These are phyloP conservation scores for Astrothelium subdiscretum DNA, from an alignment of 495 filamentous ascomycete species.

Conservation along the genomic window DNA sequence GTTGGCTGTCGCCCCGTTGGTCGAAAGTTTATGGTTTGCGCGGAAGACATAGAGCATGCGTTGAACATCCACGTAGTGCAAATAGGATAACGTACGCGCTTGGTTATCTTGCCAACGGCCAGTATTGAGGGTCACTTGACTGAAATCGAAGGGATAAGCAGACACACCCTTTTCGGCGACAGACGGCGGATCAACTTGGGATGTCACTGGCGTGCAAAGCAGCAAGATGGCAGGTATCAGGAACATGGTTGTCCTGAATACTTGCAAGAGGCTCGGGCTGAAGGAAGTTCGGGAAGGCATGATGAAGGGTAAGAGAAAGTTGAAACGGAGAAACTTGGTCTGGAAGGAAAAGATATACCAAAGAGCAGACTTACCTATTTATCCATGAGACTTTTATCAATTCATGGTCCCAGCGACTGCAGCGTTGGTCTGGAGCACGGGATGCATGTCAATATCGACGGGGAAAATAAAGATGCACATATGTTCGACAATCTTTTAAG, in stretches of 20 bases:
- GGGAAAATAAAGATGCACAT: background rate
- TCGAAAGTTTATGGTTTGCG: slow-evolving; percentile 25
- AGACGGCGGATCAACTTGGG: slow-evolving; percentile 4
- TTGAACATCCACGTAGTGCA: slow-evolving; percentile 27
- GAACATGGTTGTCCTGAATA: background rate
- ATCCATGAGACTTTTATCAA: background rate
- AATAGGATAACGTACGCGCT: slow-evolving; percentile 26
- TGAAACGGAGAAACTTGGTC: background rate
- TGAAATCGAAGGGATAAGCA: slow-evolving; percentile 23
- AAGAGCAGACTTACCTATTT: background rate
- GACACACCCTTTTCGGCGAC: slow-evolving; percentile 16
- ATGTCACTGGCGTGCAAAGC: background rate
- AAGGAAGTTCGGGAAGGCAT: background rate
- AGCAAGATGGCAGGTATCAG: background rate
- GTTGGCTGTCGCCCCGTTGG: slow-evolving; percentile 21
- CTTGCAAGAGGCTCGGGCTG: background rate
- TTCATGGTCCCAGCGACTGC: background rate
- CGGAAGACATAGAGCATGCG: slow-evolving; percentile 32
- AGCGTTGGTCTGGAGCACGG: background rate
- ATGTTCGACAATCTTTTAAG: background rate
- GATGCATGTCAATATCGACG: background rate
- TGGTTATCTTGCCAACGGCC: slow-evolving; percentile 29
- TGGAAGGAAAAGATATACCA: background rate
- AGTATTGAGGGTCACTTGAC: slow-evolving; percentile 20
- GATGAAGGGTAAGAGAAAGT: background rate